These are phyloP conservation scores for Plantago lanceolata DNA, from an alignment of 305 asterid genomes.

Conservation along the genomic window DNA sequence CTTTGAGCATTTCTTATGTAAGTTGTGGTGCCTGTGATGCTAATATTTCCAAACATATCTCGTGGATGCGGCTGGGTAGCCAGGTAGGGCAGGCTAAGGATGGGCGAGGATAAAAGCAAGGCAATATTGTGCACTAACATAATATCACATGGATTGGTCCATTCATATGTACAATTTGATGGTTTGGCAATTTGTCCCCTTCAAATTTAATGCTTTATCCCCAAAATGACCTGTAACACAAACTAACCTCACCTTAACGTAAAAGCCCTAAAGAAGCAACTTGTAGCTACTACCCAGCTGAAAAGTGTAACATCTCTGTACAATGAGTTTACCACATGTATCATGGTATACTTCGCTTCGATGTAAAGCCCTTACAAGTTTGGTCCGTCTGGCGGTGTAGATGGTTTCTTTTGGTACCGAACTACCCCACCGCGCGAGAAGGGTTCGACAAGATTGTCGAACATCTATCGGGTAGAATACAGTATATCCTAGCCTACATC, in stretches of 20 bases:
- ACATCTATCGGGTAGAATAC: no score
- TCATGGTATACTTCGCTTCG: no score
- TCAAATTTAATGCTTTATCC: not conserved
- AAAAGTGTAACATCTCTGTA: no score
- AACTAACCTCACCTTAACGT: not conserved
- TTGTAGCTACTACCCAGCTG: not conserved
- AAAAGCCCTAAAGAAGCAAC: not conserved
- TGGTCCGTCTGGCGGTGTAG: no score
- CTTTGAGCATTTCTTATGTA: no score
- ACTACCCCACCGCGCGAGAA: no score
- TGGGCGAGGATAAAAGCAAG: not conserved
- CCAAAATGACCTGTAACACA: not conserved
- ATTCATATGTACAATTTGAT: not conserved
- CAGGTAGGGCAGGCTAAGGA: not conserved
- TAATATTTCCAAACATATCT: not conserved
- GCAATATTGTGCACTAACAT: no score
- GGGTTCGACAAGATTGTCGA: no score
- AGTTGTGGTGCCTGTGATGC: not conserved
- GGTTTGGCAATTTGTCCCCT: slow-evolving; percentile 1
- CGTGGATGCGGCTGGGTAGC: not conserved
- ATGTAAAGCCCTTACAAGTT: no score
- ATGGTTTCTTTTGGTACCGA: no score
- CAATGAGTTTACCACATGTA: no score
- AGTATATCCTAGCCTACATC: no score
- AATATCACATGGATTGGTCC: slow-evolving; percentile 10